A percentile compares a stretch with the other conserved stretches of the same genome.
phyloP scores from a whole-genome alignment of 2,329 filamentous ascomycete genomes.

The Truncatella angustata region DNA sequence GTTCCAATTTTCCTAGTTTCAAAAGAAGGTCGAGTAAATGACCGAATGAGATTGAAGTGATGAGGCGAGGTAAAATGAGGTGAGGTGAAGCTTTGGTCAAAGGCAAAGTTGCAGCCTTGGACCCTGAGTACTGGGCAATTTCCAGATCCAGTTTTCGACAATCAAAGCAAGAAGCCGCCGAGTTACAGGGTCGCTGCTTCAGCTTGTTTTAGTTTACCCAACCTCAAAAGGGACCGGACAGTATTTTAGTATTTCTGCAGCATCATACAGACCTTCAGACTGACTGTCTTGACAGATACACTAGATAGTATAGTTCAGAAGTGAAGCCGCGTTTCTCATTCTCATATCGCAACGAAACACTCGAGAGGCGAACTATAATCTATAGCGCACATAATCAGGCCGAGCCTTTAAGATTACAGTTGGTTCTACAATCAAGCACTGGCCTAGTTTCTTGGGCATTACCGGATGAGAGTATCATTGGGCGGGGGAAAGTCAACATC shows the following conservation, averaged over 20 bases:
- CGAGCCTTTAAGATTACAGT: not conserved
- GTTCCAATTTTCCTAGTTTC: not conserved
- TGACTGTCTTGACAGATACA: not conserved
- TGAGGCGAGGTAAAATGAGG: slow-evolving; percentile 1
- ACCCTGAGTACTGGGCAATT: slow-evolving; percentile 1
- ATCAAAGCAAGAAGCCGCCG: slow-evolving; percentile 32
- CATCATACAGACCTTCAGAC: not conserved
- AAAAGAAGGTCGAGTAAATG: slow-evolving; percentile 13
- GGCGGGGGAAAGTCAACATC: no score
- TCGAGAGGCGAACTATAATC: slow-evolving; percentile 1
- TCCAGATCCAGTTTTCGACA: slow-evolving; percentile 15
- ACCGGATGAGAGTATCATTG: not conserved
- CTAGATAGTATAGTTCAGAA: no score
- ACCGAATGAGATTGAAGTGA: not conserved
- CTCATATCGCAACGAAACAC: slow-evolving; percentile 19
- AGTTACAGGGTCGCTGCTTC: slow-evolving; percentile 28
- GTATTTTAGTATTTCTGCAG: slow-evolving; percentile 15
- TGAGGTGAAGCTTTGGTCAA: slow-evolving; percentile 15
- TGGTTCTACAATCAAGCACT: not conserved
- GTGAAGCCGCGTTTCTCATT: no score
- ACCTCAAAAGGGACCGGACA: slow-evolving; percentile 21
- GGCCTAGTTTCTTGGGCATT: not conserved
- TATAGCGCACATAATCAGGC: not conserved
- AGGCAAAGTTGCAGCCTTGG: slow-evolving; percentile 8
- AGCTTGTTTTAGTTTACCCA: slow-evolving; percentile 22